Evolutionary conservation across 306 rosid species (phyloP), one percentile per base, ranked within the genome.

Genomic region (Inga laurina): DNA sequence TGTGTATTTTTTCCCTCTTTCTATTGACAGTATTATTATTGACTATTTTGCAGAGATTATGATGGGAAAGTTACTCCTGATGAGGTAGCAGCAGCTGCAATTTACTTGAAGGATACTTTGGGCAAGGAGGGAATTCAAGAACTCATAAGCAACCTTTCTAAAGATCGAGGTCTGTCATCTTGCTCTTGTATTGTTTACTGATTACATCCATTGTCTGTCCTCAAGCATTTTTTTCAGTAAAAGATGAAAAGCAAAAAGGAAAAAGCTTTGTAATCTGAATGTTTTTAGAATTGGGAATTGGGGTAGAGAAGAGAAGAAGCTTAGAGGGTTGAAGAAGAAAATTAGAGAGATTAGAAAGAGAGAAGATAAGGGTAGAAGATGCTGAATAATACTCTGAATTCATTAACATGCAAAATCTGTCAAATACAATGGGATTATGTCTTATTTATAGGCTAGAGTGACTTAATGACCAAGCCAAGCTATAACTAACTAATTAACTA

Each of bases 21-120:
- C 59, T 21, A 1, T 49, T 2, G 12, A n/a, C 22, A n/a, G 30
- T n/a, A 51, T 62, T 77, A 7, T 35, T 57, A 79, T 66, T 43
- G 69, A 74, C 18, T 13, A 56, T 82, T 77, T 43, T 87, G 86
- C 92, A 95, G 98, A 88, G 98, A 95, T 92, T 92, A 85, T 78
- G 99, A 93, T 78, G 99, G 99, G 44, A 95, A 95, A 90, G 99
- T 95, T 57, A 92, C 97, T 83, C 90, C 99, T 15, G 99, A 93
- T 87, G 99, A 95, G 92, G 99, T 95, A 69, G 99, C 99, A 39
- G 84, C 92, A 65, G 99, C 99, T 68, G 98, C 98, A 48, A 91
- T 90, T 76, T 93, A 95, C 90, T 86, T 95, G 59, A 95, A 95
- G 90, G 84, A 95, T 81, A 92, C 98, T 41, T 85, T 95, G 87